These are phyloP conservation scores for Debaryomyces psychrophilus DNA, from an alignment of 1,139 yeast species.

Conservation along the genomic window DNA sequence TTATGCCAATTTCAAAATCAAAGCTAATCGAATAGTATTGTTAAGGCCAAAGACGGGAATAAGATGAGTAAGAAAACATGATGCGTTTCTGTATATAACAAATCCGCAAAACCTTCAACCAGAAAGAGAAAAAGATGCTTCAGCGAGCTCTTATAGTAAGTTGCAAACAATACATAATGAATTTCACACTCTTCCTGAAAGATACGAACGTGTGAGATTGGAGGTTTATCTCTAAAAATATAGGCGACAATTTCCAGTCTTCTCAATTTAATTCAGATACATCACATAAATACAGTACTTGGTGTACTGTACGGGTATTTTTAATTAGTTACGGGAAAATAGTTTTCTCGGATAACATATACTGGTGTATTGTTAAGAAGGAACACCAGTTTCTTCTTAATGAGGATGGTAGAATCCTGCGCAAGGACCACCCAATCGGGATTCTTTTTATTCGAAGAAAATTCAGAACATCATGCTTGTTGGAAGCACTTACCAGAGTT, in stretches of 20 bases:
- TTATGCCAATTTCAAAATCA: too few relatives aligned
- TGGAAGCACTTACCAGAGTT: background rate
- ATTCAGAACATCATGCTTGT: background rate
- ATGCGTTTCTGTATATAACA: too few relatives aligned
- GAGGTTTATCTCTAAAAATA: background rate
- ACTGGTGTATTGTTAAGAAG: background rate
- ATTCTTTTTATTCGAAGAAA: constrained; percentile 1
- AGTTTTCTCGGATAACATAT: constrained; percentile 4
- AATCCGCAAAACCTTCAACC: too few relatives aligned
- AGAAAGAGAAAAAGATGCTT: too few relatives aligned
- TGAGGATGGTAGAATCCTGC: constrained; percentile 4
- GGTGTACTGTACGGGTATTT: constrained; percentile 1
- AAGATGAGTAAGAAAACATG: too few relatives aligned
- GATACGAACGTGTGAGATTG: background rate
- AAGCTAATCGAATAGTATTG: too few relatives aligned
- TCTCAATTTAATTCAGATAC: background rate
- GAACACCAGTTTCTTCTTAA: background rate
- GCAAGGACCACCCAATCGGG: constrained; percentile 7
- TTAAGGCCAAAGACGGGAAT: too few relatives aligned
- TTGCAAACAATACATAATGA: too few relatives aligned
- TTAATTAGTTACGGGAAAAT: constrained; percentile 1
- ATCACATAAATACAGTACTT: background rate
- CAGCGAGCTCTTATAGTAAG: too few relatives aligned
- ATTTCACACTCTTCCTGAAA: too few relatives aligned
- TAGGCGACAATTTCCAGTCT: background rate